Conservation (phyloP, 805 yeast genomes). For the Monosporozyma aerobia region DNA sequence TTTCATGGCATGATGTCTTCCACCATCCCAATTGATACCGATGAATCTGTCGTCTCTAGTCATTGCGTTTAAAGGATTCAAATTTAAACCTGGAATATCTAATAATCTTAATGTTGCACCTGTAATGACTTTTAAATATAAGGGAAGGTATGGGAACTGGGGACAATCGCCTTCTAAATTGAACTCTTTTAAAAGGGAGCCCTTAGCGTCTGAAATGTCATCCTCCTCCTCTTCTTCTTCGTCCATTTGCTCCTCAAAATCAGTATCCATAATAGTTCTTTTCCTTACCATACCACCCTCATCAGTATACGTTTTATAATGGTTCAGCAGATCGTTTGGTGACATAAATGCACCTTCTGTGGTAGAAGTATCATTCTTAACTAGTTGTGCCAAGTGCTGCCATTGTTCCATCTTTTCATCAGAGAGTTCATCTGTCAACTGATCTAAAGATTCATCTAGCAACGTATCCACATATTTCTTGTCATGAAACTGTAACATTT, state of each 20-base stretch:
- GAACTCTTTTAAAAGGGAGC: slow-evolving; percentile 21
- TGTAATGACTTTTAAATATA: slow-evolving; percentile 41
- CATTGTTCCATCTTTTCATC: slow-evolving; percentile 12
- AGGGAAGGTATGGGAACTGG: slow-evolving; percentile 42
- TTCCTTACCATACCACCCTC: not conserved
- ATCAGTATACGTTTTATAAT: slow-evolving; percentile 5
- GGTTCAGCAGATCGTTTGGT: slow-evolving; percentile 9
- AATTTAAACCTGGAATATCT: slow-evolving; percentile 32
- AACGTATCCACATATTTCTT: slow-evolving; percentile 33
- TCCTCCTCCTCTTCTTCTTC: not conserved
- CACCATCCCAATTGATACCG: slow-evolving; percentile 71
- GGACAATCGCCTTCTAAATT: slow-evolving; percentile 61
- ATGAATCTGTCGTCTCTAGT: slow-evolving; percentile 22
- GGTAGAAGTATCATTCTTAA: not conserved
- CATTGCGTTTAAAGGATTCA: slow-evolving; percentile 1
- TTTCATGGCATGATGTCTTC: slow-evolving; percentile 59
- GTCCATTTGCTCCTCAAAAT: not conserved
- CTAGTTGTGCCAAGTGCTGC: slow-evolving; percentile 10
- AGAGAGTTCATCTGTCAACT: slow-evolving; percentile 5
- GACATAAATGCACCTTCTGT: slow-evolving; percentile 4
- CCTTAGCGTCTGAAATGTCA: not conserved
- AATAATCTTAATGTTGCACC: slow-evolving; percentile 48
- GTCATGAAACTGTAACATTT: slow-evolving; percentile 44
- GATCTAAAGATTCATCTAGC: slow-evolving; percentile 17
- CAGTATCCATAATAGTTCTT: slow-evolving; percentile 6